Percentiles rank a stretch among this genome's conserved stretches.
Evolutionary conservation across 306 rosid genomes (phyloP).

Genomic region (Cucurbita maxima): DNA sequence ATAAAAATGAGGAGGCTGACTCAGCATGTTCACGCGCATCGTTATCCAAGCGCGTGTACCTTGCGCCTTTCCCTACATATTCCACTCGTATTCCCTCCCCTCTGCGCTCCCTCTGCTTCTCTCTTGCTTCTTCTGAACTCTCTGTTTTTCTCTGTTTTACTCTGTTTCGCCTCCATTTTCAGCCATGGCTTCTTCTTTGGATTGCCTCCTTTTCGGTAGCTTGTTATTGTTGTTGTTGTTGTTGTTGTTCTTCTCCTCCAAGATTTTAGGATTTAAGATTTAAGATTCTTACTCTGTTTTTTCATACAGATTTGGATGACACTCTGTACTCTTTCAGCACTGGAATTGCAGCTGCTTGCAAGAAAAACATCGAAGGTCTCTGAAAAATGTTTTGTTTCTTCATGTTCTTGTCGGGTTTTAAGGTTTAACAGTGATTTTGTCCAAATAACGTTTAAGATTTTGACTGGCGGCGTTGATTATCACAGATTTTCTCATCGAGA

Average conservation of each 20-base stretch:
- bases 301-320: conserved; percentile 58
- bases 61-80: neutral
- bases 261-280: neutral
- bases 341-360: conserved; percentile 42
- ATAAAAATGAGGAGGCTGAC: neutral
- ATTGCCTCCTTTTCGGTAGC: conserved; percentile 39
- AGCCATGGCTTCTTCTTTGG: conserved; percentile 5
- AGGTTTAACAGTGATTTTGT: too few species aligned
- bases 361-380: conserved; percentile 63
- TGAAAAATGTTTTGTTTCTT: neutral
- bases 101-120: neutral
- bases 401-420: too few species aligned
- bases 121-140: neutral
- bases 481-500: conserved; percentile 43
- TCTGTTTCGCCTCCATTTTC: conserved; percentile 1
- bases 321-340: conserved; percentile 49
- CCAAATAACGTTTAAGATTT: too few species aligned
- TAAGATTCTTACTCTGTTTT: neutral
- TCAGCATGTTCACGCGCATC: neutral
- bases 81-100: neutral
- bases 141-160: neutral
- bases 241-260: neutral
- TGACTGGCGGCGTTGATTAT: neutral
- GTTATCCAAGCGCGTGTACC: neutral
- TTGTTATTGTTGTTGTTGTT: neutral